phyloP scores from a whole-genome alignment of 1,139 yeast species.

The Geotrichum phurueaensis region DNA sequence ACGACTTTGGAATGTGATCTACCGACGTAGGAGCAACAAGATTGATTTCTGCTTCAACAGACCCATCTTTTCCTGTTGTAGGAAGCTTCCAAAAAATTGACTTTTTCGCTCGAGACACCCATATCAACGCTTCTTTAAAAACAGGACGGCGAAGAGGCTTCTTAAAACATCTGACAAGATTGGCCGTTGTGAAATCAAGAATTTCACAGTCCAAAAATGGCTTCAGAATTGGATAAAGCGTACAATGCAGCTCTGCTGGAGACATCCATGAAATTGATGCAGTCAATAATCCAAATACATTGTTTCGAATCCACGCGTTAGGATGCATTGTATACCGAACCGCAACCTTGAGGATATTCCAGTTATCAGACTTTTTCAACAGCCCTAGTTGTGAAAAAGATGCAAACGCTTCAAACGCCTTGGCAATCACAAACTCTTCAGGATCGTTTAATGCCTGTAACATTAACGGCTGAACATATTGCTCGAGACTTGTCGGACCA shows the following conservation, averaged over 20 bases:
- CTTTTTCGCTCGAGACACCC: constrained; percentile 65
- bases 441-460: constrained; percentile 77
- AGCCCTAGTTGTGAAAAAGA: constrained; percentile 51
- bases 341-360: constrained; percentile 47
- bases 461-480: constrained; percentile 76
- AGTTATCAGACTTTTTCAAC: constrained; percentile 43
- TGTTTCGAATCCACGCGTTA: constrained; percentile 76
- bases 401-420: constrained; percentile 64
- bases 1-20: constrained; percentile 22
- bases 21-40: constrained; percentile 16
- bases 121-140: constrained; percentile 57
- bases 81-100: constrained; percentile 74
- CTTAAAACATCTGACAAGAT: constrained; percentile 57
- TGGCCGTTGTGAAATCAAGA: constrained; percentile 57
- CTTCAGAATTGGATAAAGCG: constrained; percentile 74
- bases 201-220: constrained; percentile 75
- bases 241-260: constrained; percentile 75
- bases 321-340: constrained; percentile 69
- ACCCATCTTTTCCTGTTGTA: constrained; percentile 36
- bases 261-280: constrained; percentile 58
- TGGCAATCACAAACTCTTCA: constrained; percentile 77
- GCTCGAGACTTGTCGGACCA: constrained; percentile 79
- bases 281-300: constrained; percentile 55
- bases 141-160: constrained; percentile 62
- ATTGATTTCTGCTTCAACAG: constrained; percentile 10